These are phyloP conservation scores for Coleophoma cylindrospora DNA, from an alignment of 2,329 filamentous ascomycete species.

Conservation along the genomic window DNA sequence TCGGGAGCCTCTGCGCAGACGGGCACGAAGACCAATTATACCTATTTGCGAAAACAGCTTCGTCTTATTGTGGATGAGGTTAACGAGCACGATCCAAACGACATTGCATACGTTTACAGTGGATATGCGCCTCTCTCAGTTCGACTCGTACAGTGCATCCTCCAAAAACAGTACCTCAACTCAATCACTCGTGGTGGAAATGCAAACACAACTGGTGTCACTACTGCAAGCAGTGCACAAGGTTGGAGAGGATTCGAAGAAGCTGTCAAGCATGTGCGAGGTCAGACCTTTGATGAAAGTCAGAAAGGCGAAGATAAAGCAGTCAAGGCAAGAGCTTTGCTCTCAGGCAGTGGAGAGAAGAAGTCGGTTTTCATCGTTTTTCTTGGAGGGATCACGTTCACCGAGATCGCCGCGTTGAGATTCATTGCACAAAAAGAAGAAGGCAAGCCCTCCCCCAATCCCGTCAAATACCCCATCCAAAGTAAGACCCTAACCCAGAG, in stretches of 20 bases:
- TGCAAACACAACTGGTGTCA: constrained; percentile 37
- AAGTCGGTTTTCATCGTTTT: constrained; percentile 97
- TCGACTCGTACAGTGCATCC: constrained; percentile 82
- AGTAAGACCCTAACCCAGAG: constrained; percentile 1
- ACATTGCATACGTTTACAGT: constrained; percentile 96
- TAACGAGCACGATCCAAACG: constrained; percentile 88
- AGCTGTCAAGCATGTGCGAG: constrained; percentile 78
- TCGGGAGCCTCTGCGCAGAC: constrained; percentile 47
- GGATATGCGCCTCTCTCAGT: constrained; percentile 93
- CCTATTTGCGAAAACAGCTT: constrained; percentile 78
- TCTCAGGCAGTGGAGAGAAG: constrained; percentile 69
- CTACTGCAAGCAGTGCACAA: constrained; percentile 56
- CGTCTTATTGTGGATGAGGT: constrained; percentile 93
- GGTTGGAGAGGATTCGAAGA: constrained; percentile 96
- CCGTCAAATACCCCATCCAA: constrained; percentile 1
- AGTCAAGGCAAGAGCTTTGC: constrained; percentile 75
- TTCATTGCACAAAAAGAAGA: constrained; percentile 85
- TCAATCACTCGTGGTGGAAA: constrained; percentile 62
- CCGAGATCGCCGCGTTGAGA: constrained; percentile 88
- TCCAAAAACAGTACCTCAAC: constrained; percentile 83
- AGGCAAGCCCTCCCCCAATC: constrained; percentile 34
- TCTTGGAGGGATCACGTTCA: constrained; percentile 92
- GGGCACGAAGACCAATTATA: constrained; percentile 83
- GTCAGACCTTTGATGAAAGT: constrained; percentile 84
- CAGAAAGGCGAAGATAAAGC: constrained; percentile 94